These are phyloP conservation scores for Aureobasidium pullulans DNA, from an alignment of 2,329 filamentous ascomycete genomes.

Conservation along the genomic window DNA sequence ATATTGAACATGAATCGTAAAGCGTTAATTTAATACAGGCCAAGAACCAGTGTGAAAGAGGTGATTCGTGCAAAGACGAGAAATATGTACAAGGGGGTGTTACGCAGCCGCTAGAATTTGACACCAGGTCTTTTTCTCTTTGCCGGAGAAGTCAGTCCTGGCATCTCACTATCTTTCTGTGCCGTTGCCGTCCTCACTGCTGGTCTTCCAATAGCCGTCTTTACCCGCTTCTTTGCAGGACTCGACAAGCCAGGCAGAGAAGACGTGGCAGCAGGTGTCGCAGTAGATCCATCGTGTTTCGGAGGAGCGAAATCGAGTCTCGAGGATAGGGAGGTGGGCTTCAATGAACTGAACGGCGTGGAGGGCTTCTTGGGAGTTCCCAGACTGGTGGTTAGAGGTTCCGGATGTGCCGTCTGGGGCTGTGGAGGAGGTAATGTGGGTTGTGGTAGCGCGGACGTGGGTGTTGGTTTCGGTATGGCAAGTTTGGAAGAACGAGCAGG, in stretches of 20 bases:
- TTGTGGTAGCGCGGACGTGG: background rate
- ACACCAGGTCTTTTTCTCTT: conserved; percentile 12
- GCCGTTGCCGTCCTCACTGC: background rate
- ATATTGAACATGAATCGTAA: conserved; percentile 5
- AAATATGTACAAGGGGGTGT: background rate
- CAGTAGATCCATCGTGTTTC: background rate
- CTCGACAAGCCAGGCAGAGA: conserved; percentile 13
- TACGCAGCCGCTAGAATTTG: background rate
- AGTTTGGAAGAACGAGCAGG: conserved; percentile 20
- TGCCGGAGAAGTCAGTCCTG: conserved; percentile 11
- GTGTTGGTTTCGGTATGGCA: background rate
- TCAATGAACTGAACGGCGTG: background rate
- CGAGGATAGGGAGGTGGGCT: background rate
- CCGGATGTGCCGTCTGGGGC: background rate
- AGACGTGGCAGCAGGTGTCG: background rate
- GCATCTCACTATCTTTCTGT: conserved; percentile 6
- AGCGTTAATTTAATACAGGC: background rate
- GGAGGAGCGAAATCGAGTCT: conserved; percentile 7
- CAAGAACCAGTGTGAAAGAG: background rate
- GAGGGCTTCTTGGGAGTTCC: conserved; percentile 18
- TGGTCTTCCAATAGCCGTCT: conserved; percentile 14
- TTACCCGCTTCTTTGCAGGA: conserved; percentile 28
- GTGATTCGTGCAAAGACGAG: background rate
- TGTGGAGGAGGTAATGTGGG: background rate
- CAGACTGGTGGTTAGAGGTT: background rate